Base-by-base conservation (phyloP, 1,139 yeast genomes). In the Wickerhamomyces sp. region DNA sequence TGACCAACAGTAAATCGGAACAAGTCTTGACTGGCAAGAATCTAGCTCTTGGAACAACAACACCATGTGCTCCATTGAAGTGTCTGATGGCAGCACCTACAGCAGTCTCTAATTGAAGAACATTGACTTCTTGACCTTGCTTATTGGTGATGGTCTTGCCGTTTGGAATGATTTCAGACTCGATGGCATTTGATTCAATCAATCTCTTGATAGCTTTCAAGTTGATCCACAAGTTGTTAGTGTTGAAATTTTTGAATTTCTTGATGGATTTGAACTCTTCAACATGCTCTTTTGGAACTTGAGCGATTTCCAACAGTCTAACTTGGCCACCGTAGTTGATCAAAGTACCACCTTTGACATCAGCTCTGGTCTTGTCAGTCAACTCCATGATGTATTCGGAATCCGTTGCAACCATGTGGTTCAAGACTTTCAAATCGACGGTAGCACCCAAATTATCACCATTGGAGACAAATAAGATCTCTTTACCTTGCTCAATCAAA, bases 381-480 rank as follows among this genome's bases (percentile, higher is more conserved):
- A 91, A 77, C 68, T 91, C 98, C 98, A 91, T 91, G 54, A 91
- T 81, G 63, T 89, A 91, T 68, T 93, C 97, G 38, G 96, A 78
- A 36, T 82, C 82, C 31, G 95, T 76, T 55, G 85, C 94, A 47
- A 87, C 66, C 95, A 91, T 89, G 69, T 91, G 96, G 61, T 83
- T 79, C 58, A 91, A 73, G 49, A 91, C 86, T 62, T 83, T 80
- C 55, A 87, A 72, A 61, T 93, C 97, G 37, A 91, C 98, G 26
- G 96, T 94, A 33, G 98, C 98, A 56, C 98, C 98, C 62, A 91
- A 74, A 67, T 91, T 91, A 63, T 91, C 98, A 68, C 97, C 97
- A 62, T 91, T 91, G 43, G 98, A 91, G 32, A 91, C 96, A 57
- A 91, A 91, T 56, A 91, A 70, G 46, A 87, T 72, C 68, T 91